phyloP scores from a whole-genome alignment of 2,329 filamentous ascomycete species.

The Achaetomium macrosporum region DNA sequence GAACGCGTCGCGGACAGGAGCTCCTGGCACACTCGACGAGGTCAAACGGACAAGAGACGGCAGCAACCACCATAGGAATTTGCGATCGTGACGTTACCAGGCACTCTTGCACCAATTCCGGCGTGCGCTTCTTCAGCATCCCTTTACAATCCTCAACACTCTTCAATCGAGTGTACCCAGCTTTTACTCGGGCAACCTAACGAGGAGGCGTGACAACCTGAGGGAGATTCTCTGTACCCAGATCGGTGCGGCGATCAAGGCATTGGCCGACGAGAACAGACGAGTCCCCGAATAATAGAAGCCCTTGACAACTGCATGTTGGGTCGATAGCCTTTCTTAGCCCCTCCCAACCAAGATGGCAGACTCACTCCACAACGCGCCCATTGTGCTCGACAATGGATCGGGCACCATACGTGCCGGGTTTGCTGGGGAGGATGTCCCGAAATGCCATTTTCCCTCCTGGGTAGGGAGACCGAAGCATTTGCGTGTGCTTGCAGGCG shows the following conservation, averaged over 20 bases:
- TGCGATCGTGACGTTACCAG: too few species aligned
- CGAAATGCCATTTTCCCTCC: conserved; percentile 95
- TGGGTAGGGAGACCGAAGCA: conserved; percentile 97
- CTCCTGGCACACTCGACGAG: neutral
- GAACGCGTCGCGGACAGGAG: conserved; percentile 16
- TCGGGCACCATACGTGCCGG: conserved; percentile 96
- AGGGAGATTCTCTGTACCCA: neutral
- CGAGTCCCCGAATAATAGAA: neutral
- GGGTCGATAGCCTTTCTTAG: neutral
- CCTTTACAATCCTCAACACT: too few species aligned
- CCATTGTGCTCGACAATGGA: conserved; percentile 98
- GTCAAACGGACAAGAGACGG: neutral
- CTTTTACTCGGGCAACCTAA: neutral
- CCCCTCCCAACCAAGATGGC: conserved; percentile 36
- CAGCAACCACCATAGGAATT: neutral
- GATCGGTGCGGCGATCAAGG: neutral
- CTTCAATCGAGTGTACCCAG: too few species aligned
- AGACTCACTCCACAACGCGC: conserved; percentile 81
- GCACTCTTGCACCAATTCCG: too few species aligned
- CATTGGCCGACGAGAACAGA: neutral
- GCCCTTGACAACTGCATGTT: neutral
- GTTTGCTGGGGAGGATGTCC: conserved; percentile 91
- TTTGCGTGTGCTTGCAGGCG: conserved; percentile 88
- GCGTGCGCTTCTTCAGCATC: too few species aligned
- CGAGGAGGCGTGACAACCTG: neutral